Percentiles rank a stretch among this genome's conserved stretches.
phyloP scores from a whole-genome alignment of 768 basidiomycete genomes.

The Mrakia hoshinonis region DNA sequence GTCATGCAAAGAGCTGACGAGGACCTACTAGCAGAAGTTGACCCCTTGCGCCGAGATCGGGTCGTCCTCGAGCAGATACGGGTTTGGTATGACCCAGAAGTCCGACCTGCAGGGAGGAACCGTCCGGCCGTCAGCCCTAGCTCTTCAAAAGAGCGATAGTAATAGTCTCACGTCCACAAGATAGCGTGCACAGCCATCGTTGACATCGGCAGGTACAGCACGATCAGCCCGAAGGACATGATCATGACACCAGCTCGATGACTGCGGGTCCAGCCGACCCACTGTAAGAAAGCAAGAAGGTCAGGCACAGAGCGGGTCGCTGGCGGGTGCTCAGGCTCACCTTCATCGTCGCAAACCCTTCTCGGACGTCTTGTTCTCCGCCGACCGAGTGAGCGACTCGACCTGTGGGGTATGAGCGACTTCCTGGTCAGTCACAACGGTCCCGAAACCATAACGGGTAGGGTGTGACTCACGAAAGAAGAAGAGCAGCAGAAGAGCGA shows the following conservation, averaged over 20 bases:
- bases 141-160: not conserved
- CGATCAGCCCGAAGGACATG: slow-evolving; percentile 57
- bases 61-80: slow-evolving; percentile 46
- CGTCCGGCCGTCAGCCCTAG: not conserved
- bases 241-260: slow-evolving; percentile 40
- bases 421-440: not conserved
- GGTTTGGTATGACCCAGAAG: slow-evolving; percentile 63
- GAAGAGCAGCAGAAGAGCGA: slow-evolving; percentile 52
- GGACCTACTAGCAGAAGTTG: slow-evolving; percentile 18
- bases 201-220: slow-evolving; percentile 66
- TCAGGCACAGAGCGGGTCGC: not conserved
- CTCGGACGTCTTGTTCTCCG: slow-evolving; percentile 1
- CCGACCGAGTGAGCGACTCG: slow-evolving; percentile 4
- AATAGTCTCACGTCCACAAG: slow-evolving; percentile 33
- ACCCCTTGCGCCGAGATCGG: not conserved
- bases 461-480: slow-evolving; percentile 44
- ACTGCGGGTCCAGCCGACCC: slow-evolving; percentile 4
- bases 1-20: not conserved
- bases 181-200: slow-evolving; percentile 68
- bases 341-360: slow-evolving; percentile 17
- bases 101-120: slow-evolving; percentile 57
- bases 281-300: not conserved
- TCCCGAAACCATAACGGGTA: not conserved
- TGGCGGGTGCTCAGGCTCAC: not conserved
- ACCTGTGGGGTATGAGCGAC: not conserved